Base-by-base conservation (phyloP, 2,329 filamentous ascomycete species). In the Aspergillus sp. region DNA sequence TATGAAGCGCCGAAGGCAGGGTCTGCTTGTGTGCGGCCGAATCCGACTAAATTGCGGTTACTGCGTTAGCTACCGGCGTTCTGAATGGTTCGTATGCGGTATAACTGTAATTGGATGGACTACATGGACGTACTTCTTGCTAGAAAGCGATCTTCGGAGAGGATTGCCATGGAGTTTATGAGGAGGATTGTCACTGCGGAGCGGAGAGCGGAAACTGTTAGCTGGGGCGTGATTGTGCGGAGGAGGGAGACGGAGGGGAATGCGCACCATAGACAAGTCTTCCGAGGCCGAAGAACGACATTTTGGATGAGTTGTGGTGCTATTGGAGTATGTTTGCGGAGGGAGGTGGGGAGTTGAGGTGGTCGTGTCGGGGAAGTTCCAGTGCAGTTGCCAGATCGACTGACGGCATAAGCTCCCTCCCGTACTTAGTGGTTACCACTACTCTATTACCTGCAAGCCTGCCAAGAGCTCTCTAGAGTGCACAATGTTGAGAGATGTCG, bases 121-220 rank as follows among this genome's bases (percentile, higher is more conserved):
- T 19, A 7, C 6, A 45, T 55, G 19, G 61, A 65, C 71, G 56
- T 88, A 89, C 80, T 93, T 79, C 92, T 88, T 60, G 89, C 91
- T 68, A 97, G 91, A 79, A 97, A 97, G 65, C 93, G 90, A 80
- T 97, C 93, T 86, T 97, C 93, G 71, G 92, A 96, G 67, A 98
- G 90, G 74, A 97, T 88, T 66, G 93, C 92, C 75, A 98, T 90
- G 68, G 92, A 92, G 80, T 99, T 99, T 80, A 95, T 89, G 75
- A 98, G 86, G 73, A 98, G 91, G 76, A 96, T 84, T 69, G 88
- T 85, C 68, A 94, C 91, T 93, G 64, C 31, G 64, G 59, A 57
- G 38, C 17, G 52, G 49, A 9, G 11, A 17, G 34, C 25, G 25
- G 25, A 28, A 28, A 28, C 25, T 58, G 43, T 54, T 56, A 59